phyloP scores from a whole-genome alignment of 331 rosid species.

The Malus hybrid region DNA sequence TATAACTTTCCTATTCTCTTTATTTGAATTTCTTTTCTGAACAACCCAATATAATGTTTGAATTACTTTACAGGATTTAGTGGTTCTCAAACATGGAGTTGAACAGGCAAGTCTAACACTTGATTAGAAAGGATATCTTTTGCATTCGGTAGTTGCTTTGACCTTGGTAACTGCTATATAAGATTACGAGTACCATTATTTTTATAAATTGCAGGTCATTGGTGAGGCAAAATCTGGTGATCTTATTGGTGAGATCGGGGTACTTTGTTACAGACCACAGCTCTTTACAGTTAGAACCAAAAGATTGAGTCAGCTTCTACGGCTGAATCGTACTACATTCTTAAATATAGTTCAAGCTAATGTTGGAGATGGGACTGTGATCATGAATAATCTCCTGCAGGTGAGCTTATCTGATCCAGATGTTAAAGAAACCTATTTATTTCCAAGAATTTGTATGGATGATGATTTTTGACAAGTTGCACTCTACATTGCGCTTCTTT shows the following conservation, averaged over 20 bases:
- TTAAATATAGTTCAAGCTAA: conserved; percentile 80
- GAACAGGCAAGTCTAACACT: conserved; percentile 51
- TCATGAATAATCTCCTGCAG: conserved; percentile 94
- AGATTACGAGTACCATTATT: conserved; percentile 6
- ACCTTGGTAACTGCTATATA: neutral
- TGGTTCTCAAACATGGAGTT: conserved; percentile 55
- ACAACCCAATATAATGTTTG: conserved; percentile 6
- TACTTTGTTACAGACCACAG: conserved; percentile 90
- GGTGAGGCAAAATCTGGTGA: conserved; percentile 76
- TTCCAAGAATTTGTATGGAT: neutral
- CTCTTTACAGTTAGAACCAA: conserved; percentile 80
- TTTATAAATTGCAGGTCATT: conserved; percentile 37
- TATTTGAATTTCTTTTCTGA: neutral
- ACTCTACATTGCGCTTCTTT: neutral
- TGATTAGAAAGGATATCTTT: neutral
- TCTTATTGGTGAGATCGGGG: conserved; percentile 92
- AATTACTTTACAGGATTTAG: conserved; percentile 46
- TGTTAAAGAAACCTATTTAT: neutral
- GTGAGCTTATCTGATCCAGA: conserved; percentile 22
- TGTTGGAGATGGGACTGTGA: conserved; percentile 84
- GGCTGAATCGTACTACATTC: conserved; percentile 75
- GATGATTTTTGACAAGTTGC: neutral
- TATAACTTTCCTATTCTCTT: neutral
- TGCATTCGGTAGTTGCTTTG: neutral
- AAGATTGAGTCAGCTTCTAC: conserved; percentile 68